Evolutionary conservation across 1,139 yeast species (phyloP), one percentile per base, ranked within the genome.

Genomic region (Suhomyces bokatorum): DNA sequence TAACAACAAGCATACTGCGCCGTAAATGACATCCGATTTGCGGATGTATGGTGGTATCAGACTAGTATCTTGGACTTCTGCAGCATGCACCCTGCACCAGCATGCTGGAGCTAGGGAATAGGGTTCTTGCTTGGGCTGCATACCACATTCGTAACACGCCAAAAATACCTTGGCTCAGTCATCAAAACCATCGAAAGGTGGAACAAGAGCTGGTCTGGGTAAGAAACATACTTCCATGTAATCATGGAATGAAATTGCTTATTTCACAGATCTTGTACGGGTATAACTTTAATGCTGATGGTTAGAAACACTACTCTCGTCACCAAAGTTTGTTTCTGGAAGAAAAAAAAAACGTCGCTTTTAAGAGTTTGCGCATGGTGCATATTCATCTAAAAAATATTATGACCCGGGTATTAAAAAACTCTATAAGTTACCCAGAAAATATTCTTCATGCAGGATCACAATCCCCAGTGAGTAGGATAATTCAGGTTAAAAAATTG

Each of bases 361-460:
- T 30, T 37, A 31, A 37, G 44, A 40, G 17, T 34, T 44, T 44
- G 47, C 37, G 44, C 47, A 44, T 40, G 24, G 29, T 44, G 44
- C 47, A 40, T 44, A 37, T 17, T 35, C 35, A 38, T 15, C 36
- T 34, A 34, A 27, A 34, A 34, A 32, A 32, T 27, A 24, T 11
- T 27, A 13, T 37, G 9, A 6, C n/a, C 29, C 29, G 29, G n/a
- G 29, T 26, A 26, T 11, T 26, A 26, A 26, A n/a, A 26, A 26
- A 26, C 29, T 26, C n/a, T 26, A 26, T 26, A 26, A 26, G 29
- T 26, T 7, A 12, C 10, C 29, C 12, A 26, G 3, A 26, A 26
- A 11, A 26, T 26, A 11, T 26, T 26, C 29, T 7, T 2, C n/a
- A 26, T 26, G 29, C 29, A 26, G 29, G 29, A 10, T 4, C n/a